Base-by-base conservation (phyloP, 129 eudicot species). In the Rutidosis leptorrhynchoides region DNA sequence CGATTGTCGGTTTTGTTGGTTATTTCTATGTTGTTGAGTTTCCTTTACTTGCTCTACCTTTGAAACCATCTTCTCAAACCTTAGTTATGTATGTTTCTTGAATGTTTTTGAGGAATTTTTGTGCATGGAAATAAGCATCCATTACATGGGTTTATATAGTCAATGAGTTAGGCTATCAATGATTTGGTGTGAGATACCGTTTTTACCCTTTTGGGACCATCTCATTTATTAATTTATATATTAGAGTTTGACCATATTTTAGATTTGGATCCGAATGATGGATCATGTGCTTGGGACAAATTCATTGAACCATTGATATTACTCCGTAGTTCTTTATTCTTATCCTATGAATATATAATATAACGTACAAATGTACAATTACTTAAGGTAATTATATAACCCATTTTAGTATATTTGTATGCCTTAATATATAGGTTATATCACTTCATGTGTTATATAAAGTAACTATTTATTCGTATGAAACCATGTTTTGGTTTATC, bases 61-160 rank as follows among this genome's bases (percentile, higher is more conserved):
- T n/a, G 85, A 77, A 62, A 81, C 85, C 85, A 81, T 81, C 67
- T 57, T 76, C 43, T 55, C 62, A 56, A 68, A 61, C 49, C 6
- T 22, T 55, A 19, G 61, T n/a, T n/a, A n/a, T n/a, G n/a, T 26
- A 3, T 27, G 14, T 11, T 30, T 60, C 48, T 71, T 68, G 45
- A 60, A 20, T 7, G 20, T 17, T 24, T 75, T 60, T 68, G 72
- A 27, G 27, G 61, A 17, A 49, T 45, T 10, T 77, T 68, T 48
- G 29, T 70, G 73, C 63, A 56, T 77, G 73, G n/a, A 8, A 62
- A 57, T 65, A n/a, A 64, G 67, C 26, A 68, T 60, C 48, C 74
- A 66, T 20, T 49, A 3, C 11, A 51, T 49, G 57, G 21, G 52
- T 23, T 21, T 75, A 75, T 75, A 75, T 75, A 75, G 80, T 42